Percentiles rank a stretch among this genome's conserved stretches.
Conservation (phyloP, 2,329 filamentous ascomycete species). For the Talaromyces sp. region DNA sequence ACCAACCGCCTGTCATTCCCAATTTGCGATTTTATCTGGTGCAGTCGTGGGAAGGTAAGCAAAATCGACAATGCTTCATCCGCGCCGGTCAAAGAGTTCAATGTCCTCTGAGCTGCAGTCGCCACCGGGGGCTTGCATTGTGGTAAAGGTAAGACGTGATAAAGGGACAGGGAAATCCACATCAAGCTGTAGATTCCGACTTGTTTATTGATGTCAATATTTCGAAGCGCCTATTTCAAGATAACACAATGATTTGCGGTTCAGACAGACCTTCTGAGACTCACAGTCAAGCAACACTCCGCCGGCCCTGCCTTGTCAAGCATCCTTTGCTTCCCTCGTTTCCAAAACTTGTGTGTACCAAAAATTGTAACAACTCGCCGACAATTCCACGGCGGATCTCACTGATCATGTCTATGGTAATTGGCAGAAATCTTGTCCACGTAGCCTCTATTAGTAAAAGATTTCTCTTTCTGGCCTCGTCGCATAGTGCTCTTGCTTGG, state of each 20-base stretch:
- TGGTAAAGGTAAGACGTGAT: constrained; percentile 67
- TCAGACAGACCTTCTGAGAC: constrained; percentile 20
- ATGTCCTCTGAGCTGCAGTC: constrained; percentile 66
- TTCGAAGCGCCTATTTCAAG: background rate
- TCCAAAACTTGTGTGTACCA: constrained; percentile 61
- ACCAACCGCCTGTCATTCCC: constrained; percentile 65
- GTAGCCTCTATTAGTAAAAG: constrained; percentile 76
- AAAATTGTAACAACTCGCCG: constrained; percentile 55
- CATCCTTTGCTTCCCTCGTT: constrained; percentile 66
- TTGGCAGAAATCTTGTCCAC: constrained; percentile 84
- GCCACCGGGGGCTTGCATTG: constrained; percentile 62
- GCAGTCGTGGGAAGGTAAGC: constrained; percentile 66
- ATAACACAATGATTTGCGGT: background rate
- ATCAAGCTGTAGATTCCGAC: constrained; percentile 84
- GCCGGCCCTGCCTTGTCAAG: constrained; percentile 80
- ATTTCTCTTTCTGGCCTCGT: constrained; percentile 68
- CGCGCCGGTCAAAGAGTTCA: constrained; percentile 66
- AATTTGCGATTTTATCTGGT: constrained; percentile 40
- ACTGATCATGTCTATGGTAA: constrained; percentile 65
- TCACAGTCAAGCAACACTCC: constrained; percentile 71
- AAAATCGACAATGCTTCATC: constrained; percentile 76
- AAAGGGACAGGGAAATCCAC: constrained; percentile 86
- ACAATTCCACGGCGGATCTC: constrained; percentile 59
- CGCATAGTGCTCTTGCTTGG: constrained; percentile 69
- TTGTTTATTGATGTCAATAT: constrained; percentile 14